Evolutionary conservation across 208 protist species (phyloP), one percentile per base, ranked within the genome.

Genomic region (Spongospora subterranea): DNA sequence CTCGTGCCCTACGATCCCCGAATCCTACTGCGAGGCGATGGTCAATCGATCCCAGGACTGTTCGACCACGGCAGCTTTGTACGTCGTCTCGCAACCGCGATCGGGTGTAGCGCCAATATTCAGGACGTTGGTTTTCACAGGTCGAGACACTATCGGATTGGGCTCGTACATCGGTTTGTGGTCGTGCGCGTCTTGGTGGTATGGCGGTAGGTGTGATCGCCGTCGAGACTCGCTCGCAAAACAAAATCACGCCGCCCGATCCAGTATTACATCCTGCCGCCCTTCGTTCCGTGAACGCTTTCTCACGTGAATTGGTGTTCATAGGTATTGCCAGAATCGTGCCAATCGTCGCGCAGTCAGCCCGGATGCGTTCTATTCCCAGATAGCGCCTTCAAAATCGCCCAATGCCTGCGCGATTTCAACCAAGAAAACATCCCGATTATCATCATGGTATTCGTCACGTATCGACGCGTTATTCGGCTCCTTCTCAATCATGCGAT

Each of bases 181-280:
- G 98, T 64, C 97, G 98, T 89, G 98, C 98, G 0, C 95, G 97
- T 29, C 95, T 99, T 1, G 98, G 98, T 90, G 98, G 98, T 93
- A 97, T 99, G 54, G 98, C 98, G 20, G 95, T 98, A 77, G 98
- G 98, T 92, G 95, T 99, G 40, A 98, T 99, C 92, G 96, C 97
- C 0, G 97, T 98, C 24, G 98, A 99, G 93, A 99, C 98, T 45
- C 96, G 97, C n/a, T 60, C 76, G 20, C 76, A 88, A 88, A 6
- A 88, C 24, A 50, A 43, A 88, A 50, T 88, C 24, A 88, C 45
- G 6, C 76, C 76, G 20, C 76, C 76, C 24, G 76, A 88, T 20
- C 76, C 76, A 29, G 76, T 50, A n/a, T n/a, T n/a, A n/a, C n/a
- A n/a, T n/a, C n/a, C n/a, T n/a, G n/a, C 24, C 50, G 50, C 24